Percentiles rank a stretch among this genome's conserved stretches.
These are phyloP conservation scores for Leptoxyphium fumago DNA, from an alignment of 2,329 filamentous ascomycete genomes.

Conservation along the genomic window DNA sequence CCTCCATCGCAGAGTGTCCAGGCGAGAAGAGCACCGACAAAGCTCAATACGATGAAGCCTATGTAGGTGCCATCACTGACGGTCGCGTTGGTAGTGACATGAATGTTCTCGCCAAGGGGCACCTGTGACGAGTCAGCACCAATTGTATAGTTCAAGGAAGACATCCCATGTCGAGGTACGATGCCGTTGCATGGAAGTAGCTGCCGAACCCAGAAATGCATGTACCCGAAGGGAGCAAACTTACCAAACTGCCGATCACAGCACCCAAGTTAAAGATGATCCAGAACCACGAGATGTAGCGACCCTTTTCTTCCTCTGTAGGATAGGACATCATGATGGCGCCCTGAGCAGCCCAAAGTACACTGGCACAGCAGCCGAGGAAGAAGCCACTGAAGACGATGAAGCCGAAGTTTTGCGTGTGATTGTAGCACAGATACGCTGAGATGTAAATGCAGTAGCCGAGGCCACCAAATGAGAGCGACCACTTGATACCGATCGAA, in stretches of 20 bases:
- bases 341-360: constrained; percentile 72
- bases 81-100: constrained; percentile 35
- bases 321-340: constrained; percentile 88
- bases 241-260: constrained; percentile 63
- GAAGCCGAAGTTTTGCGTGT: constrained; percentile 53
- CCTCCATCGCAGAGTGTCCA: constrained; percentile 57
- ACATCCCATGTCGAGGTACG: no score
- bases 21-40: constrained; percentile 53
- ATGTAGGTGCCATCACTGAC: constrained; percentile 74
- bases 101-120: constrained; percentile 57
- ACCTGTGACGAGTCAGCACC: constrained; percentile 30
- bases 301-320: constrained; percentile 64
- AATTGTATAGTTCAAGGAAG: no score
- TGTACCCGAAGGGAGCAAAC: constrained; percentile 10
- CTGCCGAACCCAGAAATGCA: background rate
- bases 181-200: no score
- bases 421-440: constrained; percentile 55
- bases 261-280: constrained; percentile 87
- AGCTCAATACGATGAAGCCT: constrained; percentile 73
- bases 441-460: constrained; percentile 65
- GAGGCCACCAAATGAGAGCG: constrained; percentile 56
- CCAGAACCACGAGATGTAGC: constrained; percentile 87
- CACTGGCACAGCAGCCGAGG: constrained; percentile 62
- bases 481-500: constrained; percentile 52
- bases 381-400: constrained; percentile 63